phyloP scores from a whole-genome alignment of 495 filamentous ascomycete genomes.

The Aspergillus steynii region DNA sequence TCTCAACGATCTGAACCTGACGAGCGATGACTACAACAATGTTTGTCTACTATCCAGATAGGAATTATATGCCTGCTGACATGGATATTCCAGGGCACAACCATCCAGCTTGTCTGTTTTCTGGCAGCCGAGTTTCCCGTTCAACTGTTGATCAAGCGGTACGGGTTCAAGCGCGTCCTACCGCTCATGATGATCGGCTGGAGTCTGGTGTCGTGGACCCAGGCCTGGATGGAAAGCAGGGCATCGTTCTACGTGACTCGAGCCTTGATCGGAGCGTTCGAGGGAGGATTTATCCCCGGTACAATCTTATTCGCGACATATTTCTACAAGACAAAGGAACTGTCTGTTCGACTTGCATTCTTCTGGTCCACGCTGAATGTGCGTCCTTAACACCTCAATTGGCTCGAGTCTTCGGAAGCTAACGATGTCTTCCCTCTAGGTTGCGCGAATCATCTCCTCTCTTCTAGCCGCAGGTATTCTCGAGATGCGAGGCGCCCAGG shows the following conservation, averaged over 20 bases:
- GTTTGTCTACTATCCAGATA: slow-evolving; percentile 11
- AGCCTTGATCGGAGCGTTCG: slow-evolving; percentile 22
- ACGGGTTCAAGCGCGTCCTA: slow-evolving; percentile 22
- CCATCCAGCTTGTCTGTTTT: slow-evolving; percentile 36
- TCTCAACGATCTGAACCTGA: slow-evolving; percentile 51
- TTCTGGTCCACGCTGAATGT: slow-evolving; percentile 58
- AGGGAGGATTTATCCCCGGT: slow-evolving; percentile 57
- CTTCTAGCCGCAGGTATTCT: slow-evolving; percentile 55
- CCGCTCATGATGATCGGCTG: slow-evolving; percentile 46
- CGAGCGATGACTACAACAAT: slow-evolving; percentile 47
- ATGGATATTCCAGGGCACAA: slow-evolving; percentile 23
- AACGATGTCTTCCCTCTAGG: slow-evolving; percentile 4
- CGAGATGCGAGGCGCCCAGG: slow-evolving; percentile 48
- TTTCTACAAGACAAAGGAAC: slow-evolving; percentile 53
- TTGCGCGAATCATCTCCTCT: slow-evolving; percentile 51
- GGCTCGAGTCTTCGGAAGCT: neutral
- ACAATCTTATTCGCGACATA: slow-evolving; percentile 52
- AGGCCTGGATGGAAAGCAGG: slow-evolving; percentile 38
- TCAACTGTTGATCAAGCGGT: slow-evolving; percentile 36
- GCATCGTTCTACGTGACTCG: slow-evolving; percentile 42
- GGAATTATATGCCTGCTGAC: neutral
- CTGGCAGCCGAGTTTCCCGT: slow-evolving; percentile 36
- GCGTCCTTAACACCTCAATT: neutral
- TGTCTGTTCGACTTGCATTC: slow-evolving; percentile 51
- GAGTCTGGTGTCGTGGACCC: slow-evolving; percentile 43